Conservation (phyloP, 2,329 filamentous ascomycete genomes). For the Pseudocercospora musae region DNA sequence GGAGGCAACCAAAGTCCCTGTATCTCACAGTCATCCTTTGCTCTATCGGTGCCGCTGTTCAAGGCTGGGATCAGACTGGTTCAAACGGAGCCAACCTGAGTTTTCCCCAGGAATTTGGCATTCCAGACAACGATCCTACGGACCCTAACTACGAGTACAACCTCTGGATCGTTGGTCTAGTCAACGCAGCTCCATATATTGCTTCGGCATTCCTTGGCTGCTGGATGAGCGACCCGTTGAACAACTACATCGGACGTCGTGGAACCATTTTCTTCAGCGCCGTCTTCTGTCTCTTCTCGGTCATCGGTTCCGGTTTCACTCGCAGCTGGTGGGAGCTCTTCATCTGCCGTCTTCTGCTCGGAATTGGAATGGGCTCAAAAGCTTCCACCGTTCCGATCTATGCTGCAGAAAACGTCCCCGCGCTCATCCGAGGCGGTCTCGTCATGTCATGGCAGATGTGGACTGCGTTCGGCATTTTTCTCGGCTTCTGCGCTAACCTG, state of each 20-base stretch:
- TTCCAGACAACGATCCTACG: constrained; percentile 12
- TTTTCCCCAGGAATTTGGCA: constrained; percentile 19
- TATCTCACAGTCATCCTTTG: constrained; percentile 43
- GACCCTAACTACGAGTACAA: neutral
- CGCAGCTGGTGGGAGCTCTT: constrained; percentile 70
- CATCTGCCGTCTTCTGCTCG: constrained; percentile 65
- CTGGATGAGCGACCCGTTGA: constrained; percentile 54
- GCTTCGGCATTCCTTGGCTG: constrained; percentile 28
- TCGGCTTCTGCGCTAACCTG: constrained; percentile 38
- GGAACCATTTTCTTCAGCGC: constrained; percentile 39
- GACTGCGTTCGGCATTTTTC: constrained; percentile 59
- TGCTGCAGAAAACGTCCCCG: constrained; percentile 42
- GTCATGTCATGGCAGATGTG: constrained; percentile 38
- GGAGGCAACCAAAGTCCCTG: constrained; percentile 49
- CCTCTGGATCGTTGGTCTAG: neutral
- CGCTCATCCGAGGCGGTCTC: constrained; percentile 45
- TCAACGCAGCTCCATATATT: constrained; percentile 46
- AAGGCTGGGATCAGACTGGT: constrained; percentile 34
- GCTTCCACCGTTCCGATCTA: constrained; percentile 47
- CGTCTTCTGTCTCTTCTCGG: constrained; percentile 59
- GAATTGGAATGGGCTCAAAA: constrained; percentile 47
- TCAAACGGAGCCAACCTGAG: constrained; percentile 27
- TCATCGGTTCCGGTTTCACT: constrained; percentile 57
- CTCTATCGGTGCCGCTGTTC: constrained; percentile 15
- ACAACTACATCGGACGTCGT: constrained; percentile 33